Evolutionary conservation across 1,139 yeast species (phyloP).

Genomic region (Debaryomycetaceae sp.): DNA sequence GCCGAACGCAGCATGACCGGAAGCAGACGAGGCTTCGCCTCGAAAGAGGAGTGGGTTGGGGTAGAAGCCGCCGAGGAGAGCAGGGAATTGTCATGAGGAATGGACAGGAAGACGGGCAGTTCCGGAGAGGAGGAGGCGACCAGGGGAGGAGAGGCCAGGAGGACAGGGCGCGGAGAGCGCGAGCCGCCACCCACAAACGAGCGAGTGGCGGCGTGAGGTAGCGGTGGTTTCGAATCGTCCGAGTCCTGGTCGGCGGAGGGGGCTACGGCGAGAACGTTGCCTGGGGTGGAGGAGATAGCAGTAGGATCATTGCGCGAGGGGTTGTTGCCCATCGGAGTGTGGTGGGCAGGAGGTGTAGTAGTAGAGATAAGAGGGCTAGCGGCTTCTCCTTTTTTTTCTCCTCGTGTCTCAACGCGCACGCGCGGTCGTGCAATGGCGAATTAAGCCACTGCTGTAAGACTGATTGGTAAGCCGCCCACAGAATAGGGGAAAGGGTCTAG

Average conservation of each 20-base stretch:
- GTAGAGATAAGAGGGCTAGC: too few species aligned
- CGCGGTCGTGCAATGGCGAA: too few species aligned
- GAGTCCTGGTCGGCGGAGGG: background rate
- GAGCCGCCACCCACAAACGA: too few species aligned
- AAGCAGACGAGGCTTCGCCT: too few species aligned
- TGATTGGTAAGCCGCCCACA: too few species aligned
- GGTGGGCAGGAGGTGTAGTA: too few species aligned
- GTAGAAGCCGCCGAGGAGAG: conserved; percentile 8
- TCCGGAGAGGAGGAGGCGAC: background rate
- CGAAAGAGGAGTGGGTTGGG: too few species aligned
- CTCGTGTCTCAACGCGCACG: too few species aligned
- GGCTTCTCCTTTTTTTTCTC: too few species aligned
- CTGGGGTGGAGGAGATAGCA: background rate
- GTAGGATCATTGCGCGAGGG: background rate
- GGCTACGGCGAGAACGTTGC: background rate
- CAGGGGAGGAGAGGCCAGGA: background rate
- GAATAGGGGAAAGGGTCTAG: too few species aligned
- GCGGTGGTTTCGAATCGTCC: background rate
- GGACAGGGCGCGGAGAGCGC: background rate
- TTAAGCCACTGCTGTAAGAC: too few species aligned
- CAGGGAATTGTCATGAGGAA: conserved; percentile 18
- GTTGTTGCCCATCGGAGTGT: background rate
- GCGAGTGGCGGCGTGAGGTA: background rate
- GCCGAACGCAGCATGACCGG: too few species aligned
- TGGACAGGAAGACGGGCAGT: conserved; percentile 3